phyloP scores from a whole-genome alignment of 768 basidiomycete genomes.

The Mycena epipterygia region DNA sequence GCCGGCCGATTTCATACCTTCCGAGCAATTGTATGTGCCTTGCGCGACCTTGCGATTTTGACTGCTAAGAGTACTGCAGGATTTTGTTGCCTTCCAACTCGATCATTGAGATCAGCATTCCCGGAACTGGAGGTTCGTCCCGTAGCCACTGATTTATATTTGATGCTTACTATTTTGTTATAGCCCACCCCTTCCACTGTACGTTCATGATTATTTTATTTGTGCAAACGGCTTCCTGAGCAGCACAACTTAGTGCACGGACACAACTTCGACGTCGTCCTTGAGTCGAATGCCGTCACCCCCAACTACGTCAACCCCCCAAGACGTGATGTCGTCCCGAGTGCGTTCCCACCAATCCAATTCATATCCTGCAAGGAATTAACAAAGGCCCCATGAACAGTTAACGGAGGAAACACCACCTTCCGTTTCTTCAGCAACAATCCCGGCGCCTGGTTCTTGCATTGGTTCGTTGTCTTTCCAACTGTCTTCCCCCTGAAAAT shows the following conservation, averaged over 20 bases:
- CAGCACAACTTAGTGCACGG: slow-evolving; percentile 30
- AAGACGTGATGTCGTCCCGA: slow-evolving; percentile 17
- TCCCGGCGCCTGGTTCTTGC: slow-evolving; percentile 70
- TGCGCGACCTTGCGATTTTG: no score
- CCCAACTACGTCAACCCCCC: slow-evolving; percentile 23
- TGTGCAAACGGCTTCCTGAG: not conserved
- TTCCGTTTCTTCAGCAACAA: slow-evolving; percentile 63
- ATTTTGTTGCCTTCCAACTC: slow-evolving; percentile 9
- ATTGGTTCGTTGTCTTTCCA: slow-evolving; percentile 44
- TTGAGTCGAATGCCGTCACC: not conserved
- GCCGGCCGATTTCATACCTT: slow-evolving; percentile 8
- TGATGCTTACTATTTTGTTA: slow-evolving; percentile 7
- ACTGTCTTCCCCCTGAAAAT: not conserved
- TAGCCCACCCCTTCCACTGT: slow-evolving; percentile 36
- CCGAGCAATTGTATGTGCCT: slow-evolving; percentile 4
- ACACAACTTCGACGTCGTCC: slow-evolving; percentile 23
- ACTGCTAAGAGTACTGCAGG: not conserved
- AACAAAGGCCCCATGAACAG: slow-evolving; percentile 29
- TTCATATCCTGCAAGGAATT: not conserved
- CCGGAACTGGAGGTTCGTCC: slow-evolving; percentile 14
- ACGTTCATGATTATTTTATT: slow-evolving; percentile 11
- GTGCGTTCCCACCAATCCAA: slow-evolving; percentile 1
- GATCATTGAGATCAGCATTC: slow-evolving; percentile 24
- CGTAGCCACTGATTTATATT: not conserved
- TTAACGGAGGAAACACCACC: slow-evolving; percentile 52